Evolutionary conservation across 1,139 yeast genomes (phyloP), one percentile per base, ranked within the genome.

Genomic region (Yamadazyma dendronema): DNA sequence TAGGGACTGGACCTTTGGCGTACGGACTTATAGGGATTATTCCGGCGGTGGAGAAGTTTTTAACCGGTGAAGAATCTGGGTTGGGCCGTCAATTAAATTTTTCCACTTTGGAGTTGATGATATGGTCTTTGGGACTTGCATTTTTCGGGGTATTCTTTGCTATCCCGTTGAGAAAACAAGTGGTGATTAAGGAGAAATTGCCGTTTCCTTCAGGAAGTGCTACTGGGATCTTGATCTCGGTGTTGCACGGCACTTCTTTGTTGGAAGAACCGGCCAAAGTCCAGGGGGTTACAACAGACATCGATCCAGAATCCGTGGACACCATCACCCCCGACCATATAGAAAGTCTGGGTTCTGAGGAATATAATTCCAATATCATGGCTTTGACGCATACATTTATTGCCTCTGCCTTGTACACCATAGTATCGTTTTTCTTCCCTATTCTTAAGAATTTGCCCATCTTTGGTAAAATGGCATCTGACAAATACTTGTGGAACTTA

Each of bases 191-290:
- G 49, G 96, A 89, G 50, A 86, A 86, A 53, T 70, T 92, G 33
- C 86, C 92, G 4, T 92, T 92, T 54, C 98, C 98, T 0, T 86
- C 96, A 24, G 98, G 98, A 0, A 81, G 88, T 47, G 97, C 98
- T 1, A 92, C 97, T 0, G 97, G 97, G 0, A 88, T 96, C 2
- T 67, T 92, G 50, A 90, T 92, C 17, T 79, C 94, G 0, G 96
- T 92, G 0, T 67, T 92, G 28, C 96, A 87, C 60, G 82, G 84
- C 31, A 77, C 86, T 0, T 74, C 78, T 31, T 57, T 81, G 8
- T 63, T 67, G 37, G 72, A 73, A 37, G 82, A 77, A 31, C 22
- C 22, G 22, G 22, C 9, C 9, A 19, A 19, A 19, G n/a, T n/a
- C n/a, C 22, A 21, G 9, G 22, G n/a, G 6, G 24, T 22, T 14